phyloP scores from a whole-genome alignment of 2,329 filamentous ascomycete species.

The Canariomyces notabilis region DNA sequence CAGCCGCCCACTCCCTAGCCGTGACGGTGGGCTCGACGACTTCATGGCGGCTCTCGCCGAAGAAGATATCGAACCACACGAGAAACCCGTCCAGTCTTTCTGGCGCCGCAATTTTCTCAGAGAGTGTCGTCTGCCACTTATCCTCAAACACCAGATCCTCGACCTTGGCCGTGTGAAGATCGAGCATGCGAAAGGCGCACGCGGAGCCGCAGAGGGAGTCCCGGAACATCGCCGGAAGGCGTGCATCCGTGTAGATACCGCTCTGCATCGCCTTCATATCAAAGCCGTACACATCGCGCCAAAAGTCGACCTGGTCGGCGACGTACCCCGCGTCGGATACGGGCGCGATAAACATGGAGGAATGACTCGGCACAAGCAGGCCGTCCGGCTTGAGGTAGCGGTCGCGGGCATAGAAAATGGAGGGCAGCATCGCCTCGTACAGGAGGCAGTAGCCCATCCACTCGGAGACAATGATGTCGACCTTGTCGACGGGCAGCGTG shows the following conservation, averaged over 20 bases:
- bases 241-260: slow-evolving; percentile 74
- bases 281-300: slow-evolving; percentile 91
- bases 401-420: slow-evolving; percentile 82
- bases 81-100: slow-evolving; percentile 86
- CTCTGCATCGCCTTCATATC: slow-evolving; percentile 88
- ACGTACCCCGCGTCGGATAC: slow-evolving; percentile 73
- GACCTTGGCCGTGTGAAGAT: slow-evolving; percentile 66
- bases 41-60: slow-evolving; percentile 57
- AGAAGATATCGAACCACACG: slow-evolving; percentile 94
- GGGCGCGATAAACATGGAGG: slow-evolving; percentile 77
- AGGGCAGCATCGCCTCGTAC: slow-evolving; percentile 95
- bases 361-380: slow-evolving; percentile 80
- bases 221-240: slow-evolving; percentile 66
- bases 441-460: slow-evolving; percentile 97
- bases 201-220: slow-evolving; percentile 55
- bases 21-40: slow-evolving; percentile 49
- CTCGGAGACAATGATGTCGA: slow-evolving; percentile 93
- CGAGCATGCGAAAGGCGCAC: slow-evolving; percentile 66
- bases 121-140: slow-evolving; percentile 58
- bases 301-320: slow-evolving; percentile 74
- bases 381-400: slow-evolving; percentile 76
- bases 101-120: slow-evolving; percentile 59
- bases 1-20: slow-evolving; percentile 57
- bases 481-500: slow-evolving; percentile 66
- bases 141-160: slow-evolving; percentile 72